A percentile compares a stretch with the other conserved stretches of the same genome.
phyloP scores from a whole-genome alignment of 148 eudicot genomes.

The Euryodendron excelsum region DNA sequence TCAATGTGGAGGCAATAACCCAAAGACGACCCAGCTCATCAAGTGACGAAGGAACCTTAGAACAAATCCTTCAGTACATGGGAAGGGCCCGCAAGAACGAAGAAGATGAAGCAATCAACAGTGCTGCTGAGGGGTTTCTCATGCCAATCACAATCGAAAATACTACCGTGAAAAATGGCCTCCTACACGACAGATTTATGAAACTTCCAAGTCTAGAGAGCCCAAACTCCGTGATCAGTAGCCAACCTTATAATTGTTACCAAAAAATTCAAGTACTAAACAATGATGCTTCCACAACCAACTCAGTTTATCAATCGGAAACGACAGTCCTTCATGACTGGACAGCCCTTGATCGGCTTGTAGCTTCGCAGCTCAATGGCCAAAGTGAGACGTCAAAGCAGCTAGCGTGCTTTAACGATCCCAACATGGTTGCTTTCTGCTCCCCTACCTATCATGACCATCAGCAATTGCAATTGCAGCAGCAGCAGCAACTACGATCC shows the following conservation, averaged over 20 bases:
- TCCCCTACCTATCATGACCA: background rate
- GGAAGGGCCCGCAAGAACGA: conserved; percentile 13
- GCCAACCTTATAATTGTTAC: background rate
- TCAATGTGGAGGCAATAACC: background rate
- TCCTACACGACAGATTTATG: conserved; percentile 6
- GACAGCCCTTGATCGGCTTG: conserved; percentile 16
- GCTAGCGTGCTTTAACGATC: background rate
- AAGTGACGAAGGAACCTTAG: conserved; percentile 17
- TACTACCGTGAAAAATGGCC: background rate
- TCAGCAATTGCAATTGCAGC: too few species aligned
- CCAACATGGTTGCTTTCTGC: background rate
- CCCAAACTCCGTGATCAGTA: conserved; percentile 6
- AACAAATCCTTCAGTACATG: conserved; percentile 20
- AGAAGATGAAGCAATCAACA: background rate
- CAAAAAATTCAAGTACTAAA: background rate
- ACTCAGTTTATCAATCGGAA: conserved; percentile 3
- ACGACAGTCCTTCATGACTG: conserved; percentile 7
- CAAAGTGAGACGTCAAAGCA: background rate
- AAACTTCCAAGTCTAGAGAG: conserved; percentile 19
- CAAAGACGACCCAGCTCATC: background rate
- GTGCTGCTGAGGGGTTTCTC: background rate
- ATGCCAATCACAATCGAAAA: background rate
- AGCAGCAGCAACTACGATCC: background rate
- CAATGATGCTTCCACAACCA: background rate
- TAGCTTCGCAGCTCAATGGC: conserved; percentile 20